Base-by-base conservation (phyloP, 1,139 yeast species). In the Zygotorulaspora mrakii region DNA sequence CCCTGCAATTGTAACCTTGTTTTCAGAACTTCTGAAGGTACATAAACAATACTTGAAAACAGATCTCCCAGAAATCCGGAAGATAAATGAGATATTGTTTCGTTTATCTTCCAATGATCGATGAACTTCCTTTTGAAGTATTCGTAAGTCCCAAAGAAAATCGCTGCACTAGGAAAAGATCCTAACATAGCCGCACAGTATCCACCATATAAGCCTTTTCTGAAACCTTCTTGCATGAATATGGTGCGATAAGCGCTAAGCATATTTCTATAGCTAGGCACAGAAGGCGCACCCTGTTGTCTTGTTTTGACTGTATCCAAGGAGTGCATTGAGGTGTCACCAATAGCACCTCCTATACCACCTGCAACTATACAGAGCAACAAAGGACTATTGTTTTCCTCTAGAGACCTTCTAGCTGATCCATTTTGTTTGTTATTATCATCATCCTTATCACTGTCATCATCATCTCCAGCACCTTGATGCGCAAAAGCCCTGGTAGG, bases 1-100 rank as follows among this genome's bases (percentile, higher is more conserved):
- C 98, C 98, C 64, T 91, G 98, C 39, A 91, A 68, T 65, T 91
- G 98, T 35, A 91, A 66, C 53, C 98, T 71, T 5, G 98, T 88
- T 62, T 94, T 91, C 43, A 91, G 66, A n/a, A 91, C 97, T 61
- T 91, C 98, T 23, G 91, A 80, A 2, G 98, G 98, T n/a, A 91
- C 98, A 55, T 91, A 91, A 33, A 87, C 81, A n/a, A 91, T 66
- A 56, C 95, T 83, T 22, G 94, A 83, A 2, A 87, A 91, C 43
- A 91, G 71, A 62, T 91, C 98, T 17, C 97, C 98, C 17, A 89
- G 57, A 33, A 91, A 79, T 0, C 98, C 98, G 0, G 96, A 91
- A 1, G 79, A 67, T 43, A 91, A 71, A 59, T 86, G 94, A 4
- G 95, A 71, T 12, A 82, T 50, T 0, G 96, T 85, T 45, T 88